Evolutionary conservation across 1,139 yeast species (phyloP).

Genomic region (Dujonia santamariae): DNA sequence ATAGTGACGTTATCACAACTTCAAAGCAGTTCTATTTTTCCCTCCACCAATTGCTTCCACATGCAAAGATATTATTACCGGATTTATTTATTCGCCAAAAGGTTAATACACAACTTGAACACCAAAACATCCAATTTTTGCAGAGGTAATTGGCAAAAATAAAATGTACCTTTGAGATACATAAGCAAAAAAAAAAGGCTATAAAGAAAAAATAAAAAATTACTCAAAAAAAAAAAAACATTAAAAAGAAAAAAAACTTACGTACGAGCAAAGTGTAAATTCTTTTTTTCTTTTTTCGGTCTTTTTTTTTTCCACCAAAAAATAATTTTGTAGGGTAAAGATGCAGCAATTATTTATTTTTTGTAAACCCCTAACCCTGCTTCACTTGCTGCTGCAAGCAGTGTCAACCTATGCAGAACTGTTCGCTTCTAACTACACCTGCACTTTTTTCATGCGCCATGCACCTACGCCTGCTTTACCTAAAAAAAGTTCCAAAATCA

Average conservation of each 20-base stretch:
- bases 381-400: no score
- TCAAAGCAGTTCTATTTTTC: no score
- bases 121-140: no score
- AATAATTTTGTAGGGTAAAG: not conserved
- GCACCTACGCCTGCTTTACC: conserved; percentile 6
- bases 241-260: not conserved
- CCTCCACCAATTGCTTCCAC: no score
- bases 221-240: not conserved
- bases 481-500: conserved; percentile 2
- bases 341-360: not conserved
- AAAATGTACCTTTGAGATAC: no score
- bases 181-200: conserved; percentile 13
- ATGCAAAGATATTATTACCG: no score
- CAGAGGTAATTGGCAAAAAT: no score
- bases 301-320: not conserved
- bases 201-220: not conserved
- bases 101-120: no score
- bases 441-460: conserved; percentile 4
- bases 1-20: no score
- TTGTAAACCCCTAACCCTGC: no score
- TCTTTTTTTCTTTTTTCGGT: conserved; percentile 1
- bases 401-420: conserved; percentile 5
- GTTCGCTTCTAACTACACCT: conserved; percentile 6
- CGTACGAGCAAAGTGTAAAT: no score
- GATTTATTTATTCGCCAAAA: no score